Evolutionary conservation across 169 alveolate genomes (phyloP).

Genomic region (Plasmodium yoelii): DNA sequence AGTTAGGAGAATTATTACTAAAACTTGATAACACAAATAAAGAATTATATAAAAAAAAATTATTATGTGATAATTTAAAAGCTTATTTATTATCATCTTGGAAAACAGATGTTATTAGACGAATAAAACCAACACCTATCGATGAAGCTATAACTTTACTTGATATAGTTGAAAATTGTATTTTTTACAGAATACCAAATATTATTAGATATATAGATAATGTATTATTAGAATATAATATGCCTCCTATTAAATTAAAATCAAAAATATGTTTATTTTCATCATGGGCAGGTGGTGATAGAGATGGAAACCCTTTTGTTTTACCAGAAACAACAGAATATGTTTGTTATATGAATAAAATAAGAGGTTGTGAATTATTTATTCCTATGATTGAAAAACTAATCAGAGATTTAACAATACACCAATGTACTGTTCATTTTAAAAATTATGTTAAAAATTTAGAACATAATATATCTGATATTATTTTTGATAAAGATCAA

Average conservation of each 20-base stretch:
- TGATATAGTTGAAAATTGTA: slow-evolving; percentile 80
- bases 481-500: slow-evolving; percentile 43
- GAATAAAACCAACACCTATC: slow-evolving; percentile 87
- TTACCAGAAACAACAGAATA: slow-evolving; percentile 86
- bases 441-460: slow-evolving; percentile 38
- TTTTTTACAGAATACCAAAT: slow-evolving; percentile 81
- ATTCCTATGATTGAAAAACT: slow-evolving; percentile 76
- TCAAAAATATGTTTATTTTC: slow-evolving; percentile 82
- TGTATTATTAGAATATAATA: slow-evolving; percentile 77
- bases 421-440: slow-evolving; percentile 61
- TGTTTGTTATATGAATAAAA: slow-evolving; percentile 80
- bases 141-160: slow-evolving; percentile 83
- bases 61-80: slow-evolving; percentile 78
- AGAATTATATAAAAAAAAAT: slow-evolving; percentile 80
- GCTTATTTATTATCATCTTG: slow-evolving; percentile 81
- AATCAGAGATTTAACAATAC: slow-evolving; percentile 39
- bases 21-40: slow-evolving; percentile 81
- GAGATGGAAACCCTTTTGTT: slow-evolving; percentile 92
- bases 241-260: slow-evolving; percentile 84
- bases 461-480: slow-evolving; percentile 63
- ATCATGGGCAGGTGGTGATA: slow-evolving; percentile 92
- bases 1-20: slow-evolving; percentile 81
- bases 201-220: slow-evolving; percentile 82
- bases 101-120: slow-evolving; percentile 85
- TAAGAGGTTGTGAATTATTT: slow-evolving; percentile 81